A percentile compares a stretch with the other conserved stretches of the same genome.
Conservation (phyloP, 257 asterid species). For the Solanum clarkiae region DNA sequence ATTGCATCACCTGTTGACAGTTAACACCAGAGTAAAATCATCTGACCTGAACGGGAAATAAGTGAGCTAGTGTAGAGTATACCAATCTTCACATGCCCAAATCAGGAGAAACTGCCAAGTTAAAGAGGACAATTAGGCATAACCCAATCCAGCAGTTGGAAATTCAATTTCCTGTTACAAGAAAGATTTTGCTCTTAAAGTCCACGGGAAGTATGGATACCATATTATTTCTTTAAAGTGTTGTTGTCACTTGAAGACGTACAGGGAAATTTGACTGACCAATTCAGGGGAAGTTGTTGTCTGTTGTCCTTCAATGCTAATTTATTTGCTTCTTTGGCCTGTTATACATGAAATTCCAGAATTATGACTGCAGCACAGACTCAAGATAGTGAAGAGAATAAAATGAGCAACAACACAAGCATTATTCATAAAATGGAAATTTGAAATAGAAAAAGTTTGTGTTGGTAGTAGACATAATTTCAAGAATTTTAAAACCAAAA, state of each 20-base stretch:
- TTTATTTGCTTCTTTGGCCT: slow-evolving; percentile 76
- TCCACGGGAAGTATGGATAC: slow-evolving; percentile 26
- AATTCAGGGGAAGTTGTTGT: slow-evolving; percentile 29
- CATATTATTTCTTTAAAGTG: slow-evolving; percentile 8
- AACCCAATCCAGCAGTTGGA: slow-evolving; percentile 81
- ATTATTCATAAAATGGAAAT: background rate
- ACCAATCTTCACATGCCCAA: background rate
- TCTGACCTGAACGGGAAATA: background rate
- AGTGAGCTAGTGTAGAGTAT: background rate
- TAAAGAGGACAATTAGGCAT: background rate
- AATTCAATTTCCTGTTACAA: slow-evolving; percentile 87
- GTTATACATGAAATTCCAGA: slow-evolving; percentile 7
- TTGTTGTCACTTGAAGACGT: slow-evolving; percentile 1
- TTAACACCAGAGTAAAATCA: background rate
- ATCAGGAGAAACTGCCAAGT: background rate
- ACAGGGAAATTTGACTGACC: slow-evolving; percentile 33
- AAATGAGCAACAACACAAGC: background rate
- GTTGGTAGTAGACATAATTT: background rate
- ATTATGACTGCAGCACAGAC: background rate
- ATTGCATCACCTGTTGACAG: slow-evolving; percentile 54
- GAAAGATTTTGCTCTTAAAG: slow-evolving; percentile 65
- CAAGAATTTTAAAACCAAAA: background rate
- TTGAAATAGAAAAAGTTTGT: background rate
- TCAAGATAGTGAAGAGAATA: background rate
- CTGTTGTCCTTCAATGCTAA: slow-evolving; percentile 47